Evolutionary conservation across 768 basidiomycete genomes (phyloP), one percentile per base, ranked within the genome.

Genomic region (Zangia roseola): DNA sequence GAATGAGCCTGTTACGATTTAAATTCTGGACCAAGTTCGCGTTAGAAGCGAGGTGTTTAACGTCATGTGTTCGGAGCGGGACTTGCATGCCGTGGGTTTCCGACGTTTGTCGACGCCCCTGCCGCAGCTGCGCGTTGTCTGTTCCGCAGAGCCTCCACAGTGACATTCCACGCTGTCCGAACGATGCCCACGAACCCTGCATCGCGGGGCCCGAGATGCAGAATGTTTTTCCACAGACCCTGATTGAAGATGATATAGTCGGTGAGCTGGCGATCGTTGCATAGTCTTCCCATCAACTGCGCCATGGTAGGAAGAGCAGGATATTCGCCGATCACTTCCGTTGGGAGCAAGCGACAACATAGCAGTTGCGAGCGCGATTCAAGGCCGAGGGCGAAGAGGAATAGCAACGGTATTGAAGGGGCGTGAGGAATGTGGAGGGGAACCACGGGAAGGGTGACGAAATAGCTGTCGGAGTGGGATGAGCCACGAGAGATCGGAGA

Each of bases 91-190:
- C 45, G 47, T 20, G 24, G 33, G 25, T 20, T 10, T 39, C 31
- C 50, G 40, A 55, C 53, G 37, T 55, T 54, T 13, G 56, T 54
- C 23, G 65, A 41, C 34, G 28, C 19, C 6, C 55, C 51, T 31
- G 40, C 48, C 2, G 39, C 47, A 24, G 47, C 53, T 19, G 35
- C 42, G 2, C 44, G 63, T 49, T 61, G 62, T 43, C 66, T 63
- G 38, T 62, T 58, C 20, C 68, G 67, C 19, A 68, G 68, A n/a
- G 83, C 81, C 54, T 90, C 86, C 16, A 83, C 79, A 9, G 89
- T 80, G 36, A 86, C 83, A 40, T 81, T 86, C 88, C 88, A 93
- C 37, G 82, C 80, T 19, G 74, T 82, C 56, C 74, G 74, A 21
- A 75, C 78, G 38, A 81, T 62, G 54, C 77, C 71, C 43, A 76